Conservation (phyloP, 352 stramenopile species). For the Globisporangium uncinulatum region DNA sequence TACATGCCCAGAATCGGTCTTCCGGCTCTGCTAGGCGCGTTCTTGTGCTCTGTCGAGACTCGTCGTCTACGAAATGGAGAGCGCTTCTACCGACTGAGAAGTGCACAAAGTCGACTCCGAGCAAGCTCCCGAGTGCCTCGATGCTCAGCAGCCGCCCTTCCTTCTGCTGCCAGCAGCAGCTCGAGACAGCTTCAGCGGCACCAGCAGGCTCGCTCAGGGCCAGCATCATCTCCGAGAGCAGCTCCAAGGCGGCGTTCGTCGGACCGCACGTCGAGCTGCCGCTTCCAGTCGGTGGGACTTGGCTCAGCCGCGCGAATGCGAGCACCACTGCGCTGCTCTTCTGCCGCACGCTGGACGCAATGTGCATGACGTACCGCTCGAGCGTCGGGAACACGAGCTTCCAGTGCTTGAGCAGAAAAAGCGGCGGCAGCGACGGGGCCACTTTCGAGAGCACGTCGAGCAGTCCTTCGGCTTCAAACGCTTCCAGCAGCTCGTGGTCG, state of each 20-base stretch:
- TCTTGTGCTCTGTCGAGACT: neutral
- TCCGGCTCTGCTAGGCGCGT: too few species aligned
- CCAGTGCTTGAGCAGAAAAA: slow-evolving; percentile 68
- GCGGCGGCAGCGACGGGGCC: slow-evolving; percentile 26
- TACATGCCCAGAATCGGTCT: slow-evolving; percentile 1
- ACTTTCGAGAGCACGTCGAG: slow-evolving; percentile 55
- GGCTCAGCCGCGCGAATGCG: slow-evolving; percentile 31
- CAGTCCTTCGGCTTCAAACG: slow-evolving; percentile 54
- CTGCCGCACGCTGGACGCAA: slow-evolving; percentile 61
- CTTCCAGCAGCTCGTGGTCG: slow-evolving; percentile 31
- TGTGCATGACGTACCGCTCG: slow-evolving; percentile 67
- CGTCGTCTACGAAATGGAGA: neutral
- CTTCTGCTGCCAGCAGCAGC: slow-evolving; percentile 55
- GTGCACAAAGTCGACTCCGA: slow-evolving; percentile 29
- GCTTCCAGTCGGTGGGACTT: neutral
- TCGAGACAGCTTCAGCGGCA: slow-evolving; percentile 6
- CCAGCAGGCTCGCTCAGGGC: slow-evolving; percentile 20
- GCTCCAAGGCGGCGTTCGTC: slow-evolving; percentile 14
- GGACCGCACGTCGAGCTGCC: neutral
- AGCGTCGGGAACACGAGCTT: slow-evolving; percentile 62
- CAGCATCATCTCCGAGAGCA: slow-evolving; percentile 48
- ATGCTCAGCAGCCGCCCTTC: slow-evolving; percentile 70
- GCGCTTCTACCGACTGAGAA: neutral
- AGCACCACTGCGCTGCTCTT: slow-evolving; percentile 45
- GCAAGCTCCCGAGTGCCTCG: slow-evolving; percentile 37